Conservation (phyloP, 345 rosid genomes). For the Ceriops decandra region DNA sequence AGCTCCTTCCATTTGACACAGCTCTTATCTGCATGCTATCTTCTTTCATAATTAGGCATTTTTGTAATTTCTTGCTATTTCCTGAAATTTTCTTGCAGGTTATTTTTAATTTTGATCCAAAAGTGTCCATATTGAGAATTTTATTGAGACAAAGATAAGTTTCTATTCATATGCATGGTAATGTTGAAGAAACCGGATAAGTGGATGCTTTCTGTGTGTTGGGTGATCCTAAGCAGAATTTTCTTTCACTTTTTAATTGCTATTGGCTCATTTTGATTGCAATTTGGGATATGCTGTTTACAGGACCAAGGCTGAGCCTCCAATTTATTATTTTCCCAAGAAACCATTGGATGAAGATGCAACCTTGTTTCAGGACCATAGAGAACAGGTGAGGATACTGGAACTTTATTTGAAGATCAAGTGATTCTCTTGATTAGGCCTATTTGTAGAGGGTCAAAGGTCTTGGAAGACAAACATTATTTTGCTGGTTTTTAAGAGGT, state of each 20-base stretch:
- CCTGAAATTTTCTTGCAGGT: conserved; percentile 55
- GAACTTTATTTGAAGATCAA: background rate
- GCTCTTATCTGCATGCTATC: background rate
- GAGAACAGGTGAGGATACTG: conserved; percentile 53
- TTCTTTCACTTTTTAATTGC: conserved; percentile 8
- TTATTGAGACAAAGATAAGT: conserved; percentile 89
- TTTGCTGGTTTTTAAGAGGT: background rate
- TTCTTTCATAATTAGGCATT: background rate
- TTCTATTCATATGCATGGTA: conserved; percentile 66
- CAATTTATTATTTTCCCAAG: conserved; percentile 62
- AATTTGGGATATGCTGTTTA: conserved; percentile 26
- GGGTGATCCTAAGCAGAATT: conserved; percentile 37
- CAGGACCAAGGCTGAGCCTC: conserved; percentile 93
- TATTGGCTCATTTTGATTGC: conserved; percentile 22
- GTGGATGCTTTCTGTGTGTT: conserved; percentile 26
- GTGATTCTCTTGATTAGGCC: background rate
- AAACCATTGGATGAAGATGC: conserved; percentile 67
- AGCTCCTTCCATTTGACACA: background rate
- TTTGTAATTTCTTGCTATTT: conserved; percentile 17
- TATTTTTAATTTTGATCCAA: conserved; percentile 96
- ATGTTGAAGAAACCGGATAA: conserved; percentile 44
- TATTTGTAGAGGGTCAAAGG: background rate
- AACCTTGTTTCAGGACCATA: conserved; percentile 45
- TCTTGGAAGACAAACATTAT: background rate
- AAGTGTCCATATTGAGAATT: conserved; percentile 98